These are phyloP conservation scores for Stemphylium beticola DNA, from an alignment of 2,329 filamentous ascomycete species.

Conservation along the genomic window DNA sequence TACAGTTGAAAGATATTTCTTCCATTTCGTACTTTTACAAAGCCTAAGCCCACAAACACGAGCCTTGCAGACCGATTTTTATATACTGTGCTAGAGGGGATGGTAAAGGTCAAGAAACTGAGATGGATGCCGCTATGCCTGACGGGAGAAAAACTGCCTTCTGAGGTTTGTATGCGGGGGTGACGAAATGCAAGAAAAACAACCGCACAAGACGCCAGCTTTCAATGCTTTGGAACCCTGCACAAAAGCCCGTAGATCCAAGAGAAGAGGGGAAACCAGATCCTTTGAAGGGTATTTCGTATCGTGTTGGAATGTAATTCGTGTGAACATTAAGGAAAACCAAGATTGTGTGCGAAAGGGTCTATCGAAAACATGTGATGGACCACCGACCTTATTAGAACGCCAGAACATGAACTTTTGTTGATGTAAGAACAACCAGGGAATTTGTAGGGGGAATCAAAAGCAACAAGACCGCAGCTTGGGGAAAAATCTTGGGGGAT, in stretches of 20 bases:
- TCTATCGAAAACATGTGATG: conserved; percentile 29
- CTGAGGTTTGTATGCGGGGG: conserved; percentile 15
- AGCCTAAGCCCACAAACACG: conserved; percentile 9
- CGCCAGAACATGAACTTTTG: conserved; percentile 43
- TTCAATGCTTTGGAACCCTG: conserved; percentile 30
- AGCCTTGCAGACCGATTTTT: conserved; percentile 7
- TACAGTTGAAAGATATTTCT: conserved; percentile 1
- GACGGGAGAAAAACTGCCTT: conserved; percentile 16
- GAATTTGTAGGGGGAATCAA: conserved; percentile 20
- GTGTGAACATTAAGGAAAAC: conserved; percentile 34
- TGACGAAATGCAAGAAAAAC: conserved; percentile 32
- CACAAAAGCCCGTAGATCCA: conserved; percentile 17
- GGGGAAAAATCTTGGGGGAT: background rate
- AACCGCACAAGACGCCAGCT: conserved; percentile 37
- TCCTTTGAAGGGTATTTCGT: conserved; percentile 35
- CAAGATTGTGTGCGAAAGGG: conserved; percentile 26
- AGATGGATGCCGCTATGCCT: conserved; percentile 39
- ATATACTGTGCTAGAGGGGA: conserved; percentile 21
- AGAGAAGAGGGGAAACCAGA: conserved; percentile 19
- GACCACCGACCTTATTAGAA: conserved; percentile 36
- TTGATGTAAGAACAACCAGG: conserved; percentile 31
- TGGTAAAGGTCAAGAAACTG: conserved; percentile 17
- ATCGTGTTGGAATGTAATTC: conserved; percentile 24
- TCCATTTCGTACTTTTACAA: conserved; percentile 35
- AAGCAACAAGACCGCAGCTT: conserved; percentile 27